Base-by-base conservation (phyloP, 768 basidiomycete genomes). In the Lactarius psammicola region DNA sequence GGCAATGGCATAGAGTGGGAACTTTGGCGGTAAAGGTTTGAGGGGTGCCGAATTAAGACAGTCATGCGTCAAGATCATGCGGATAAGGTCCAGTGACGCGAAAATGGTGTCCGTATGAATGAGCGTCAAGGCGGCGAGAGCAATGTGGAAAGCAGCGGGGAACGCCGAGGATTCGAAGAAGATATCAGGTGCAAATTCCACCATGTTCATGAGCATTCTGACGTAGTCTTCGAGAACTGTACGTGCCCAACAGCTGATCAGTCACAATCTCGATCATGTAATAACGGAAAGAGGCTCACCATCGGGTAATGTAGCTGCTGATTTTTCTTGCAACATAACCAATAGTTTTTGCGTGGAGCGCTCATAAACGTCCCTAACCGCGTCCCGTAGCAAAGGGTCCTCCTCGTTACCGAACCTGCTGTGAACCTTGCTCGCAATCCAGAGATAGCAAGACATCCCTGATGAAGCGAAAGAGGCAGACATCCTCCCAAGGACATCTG, bases 181-280 rank as follows among this genome's bases (percentile, higher is more conserved):
- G 51, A 92, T 78, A 59, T 90, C 86, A 6, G 96, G 93, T 0
- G 84, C 80, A 68, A 82, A 77, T 51, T 87, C 84, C 57, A 88
- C 76, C 72, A 95, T 79, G 68, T 87, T 86, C 61, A 87, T 76
- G 17, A 94, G 77, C 77, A 94, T 82, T 68, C 93, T 94, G 59
- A 94, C 74, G 70, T 95, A 98, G 74, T 99, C 97, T 75, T 98
- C 96, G 72, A 99, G 78, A 31, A 98, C 97, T 98, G 68, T 13
- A 46, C 31, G n/a, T 28, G n/a, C 28, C 60, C 10, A 62, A 34
- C 34, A 13, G 49, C 26, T 23, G 26, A 26, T 51, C 18, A 40
- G 60, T 33, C 49, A 44, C 49, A 26, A 51, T 59, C 56, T 31
- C 23, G 33, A 56, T 36, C n/a, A 66, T 17, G 56, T 8, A 17